phyloP scores from a whole-genome alignment of 164 flowering plant species.

The Cinnamomum micranthum region DNA sequence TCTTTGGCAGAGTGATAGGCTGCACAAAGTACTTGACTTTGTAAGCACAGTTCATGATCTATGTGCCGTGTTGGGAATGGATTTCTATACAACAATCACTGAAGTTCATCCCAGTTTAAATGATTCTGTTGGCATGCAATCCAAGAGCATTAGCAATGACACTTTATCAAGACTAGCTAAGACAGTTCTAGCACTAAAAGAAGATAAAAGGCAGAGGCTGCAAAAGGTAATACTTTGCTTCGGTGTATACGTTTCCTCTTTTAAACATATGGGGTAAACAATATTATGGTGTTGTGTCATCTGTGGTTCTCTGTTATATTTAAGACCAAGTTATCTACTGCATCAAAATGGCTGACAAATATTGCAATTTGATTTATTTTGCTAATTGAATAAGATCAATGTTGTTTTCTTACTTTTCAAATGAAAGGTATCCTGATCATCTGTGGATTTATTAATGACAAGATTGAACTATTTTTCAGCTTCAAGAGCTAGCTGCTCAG shows the following conservation, averaged over 20 bases:
- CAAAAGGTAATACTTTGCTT: constrained; percentile 49
- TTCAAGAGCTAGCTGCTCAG: constrained; percentile 88
- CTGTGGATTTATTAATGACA: neutral
- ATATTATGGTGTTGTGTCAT: neutral
- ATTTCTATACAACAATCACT: constrained; percentile 75
- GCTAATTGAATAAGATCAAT: too few species aligned
- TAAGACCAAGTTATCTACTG: too few species aligned
- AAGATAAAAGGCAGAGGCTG: constrained; percentile 81
- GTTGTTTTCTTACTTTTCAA: too few species aligned
- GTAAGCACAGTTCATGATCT: constrained; percentile 95
- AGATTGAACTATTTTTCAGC: constrained; percentile 35
- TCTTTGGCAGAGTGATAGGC: constrained; percentile 67
- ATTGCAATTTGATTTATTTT: too few species aligned
- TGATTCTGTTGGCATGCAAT: constrained; percentile 75
- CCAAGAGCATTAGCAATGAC: constrained; percentile 91
- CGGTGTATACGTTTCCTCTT: neutral
- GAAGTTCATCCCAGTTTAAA: constrained; percentile 92
- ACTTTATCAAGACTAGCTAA: constrained; percentile 72
- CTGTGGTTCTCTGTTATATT: neutral
- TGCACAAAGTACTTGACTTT: constrained; percentile 89
- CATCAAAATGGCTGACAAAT: too few species aligned
- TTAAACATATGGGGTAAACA: neutral
- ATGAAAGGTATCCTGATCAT: neutral
- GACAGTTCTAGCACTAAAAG: constrained; percentile 69
- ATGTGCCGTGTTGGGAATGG: constrained; percentile 90